phyloP scores from a whole-genome alignment of 164 flowering plant genomes.

The Tetracentron sinense region DNA sequence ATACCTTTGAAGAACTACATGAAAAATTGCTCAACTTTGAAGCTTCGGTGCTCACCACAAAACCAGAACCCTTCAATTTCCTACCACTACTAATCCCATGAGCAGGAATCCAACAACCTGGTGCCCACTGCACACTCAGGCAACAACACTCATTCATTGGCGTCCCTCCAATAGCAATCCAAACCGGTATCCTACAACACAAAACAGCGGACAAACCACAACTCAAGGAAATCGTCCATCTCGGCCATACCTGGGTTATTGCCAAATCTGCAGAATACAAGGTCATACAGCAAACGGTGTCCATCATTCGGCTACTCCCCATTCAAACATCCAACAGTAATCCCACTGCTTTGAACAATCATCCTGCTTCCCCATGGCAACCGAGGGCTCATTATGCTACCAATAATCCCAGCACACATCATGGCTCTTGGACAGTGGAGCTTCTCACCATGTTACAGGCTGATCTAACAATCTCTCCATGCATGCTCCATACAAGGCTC shows the following conservation, averaged over 20 bases:
- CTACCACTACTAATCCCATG: neutral
- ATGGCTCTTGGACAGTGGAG: too few relatives aligned
- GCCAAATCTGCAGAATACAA: too few relatives aligned
- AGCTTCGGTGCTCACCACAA: neutral
- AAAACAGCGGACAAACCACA: neutral
- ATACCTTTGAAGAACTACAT: conserved; percentile 4
- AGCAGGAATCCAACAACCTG: neutral
- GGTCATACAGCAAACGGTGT: neutral
- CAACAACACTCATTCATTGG: neutral
- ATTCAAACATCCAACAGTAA: too few relatives aligned
- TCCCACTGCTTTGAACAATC: too few relatives aligned
- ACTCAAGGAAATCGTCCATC: neutral
- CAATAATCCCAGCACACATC: too few relatives aligned
- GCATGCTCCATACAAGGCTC: too few relatives aligned
- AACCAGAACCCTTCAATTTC: neutral
- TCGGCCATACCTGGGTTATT: too few relatives aligned
- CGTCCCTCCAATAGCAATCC: neutral
- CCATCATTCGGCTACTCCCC: neutral
- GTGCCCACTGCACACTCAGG: neutral
- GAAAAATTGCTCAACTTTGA: neutral
- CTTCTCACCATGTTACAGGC: neutral
- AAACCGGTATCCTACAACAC: neutral
- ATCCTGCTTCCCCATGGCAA: too few relatives aligned
- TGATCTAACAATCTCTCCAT: too few relatives aligned
- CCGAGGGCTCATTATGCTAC: too few relatives aligned